Base-by-base conservation (phyloP, 2,329 filamentous ascomycete species). In the Penicillium psychrosexuale region DNA sequence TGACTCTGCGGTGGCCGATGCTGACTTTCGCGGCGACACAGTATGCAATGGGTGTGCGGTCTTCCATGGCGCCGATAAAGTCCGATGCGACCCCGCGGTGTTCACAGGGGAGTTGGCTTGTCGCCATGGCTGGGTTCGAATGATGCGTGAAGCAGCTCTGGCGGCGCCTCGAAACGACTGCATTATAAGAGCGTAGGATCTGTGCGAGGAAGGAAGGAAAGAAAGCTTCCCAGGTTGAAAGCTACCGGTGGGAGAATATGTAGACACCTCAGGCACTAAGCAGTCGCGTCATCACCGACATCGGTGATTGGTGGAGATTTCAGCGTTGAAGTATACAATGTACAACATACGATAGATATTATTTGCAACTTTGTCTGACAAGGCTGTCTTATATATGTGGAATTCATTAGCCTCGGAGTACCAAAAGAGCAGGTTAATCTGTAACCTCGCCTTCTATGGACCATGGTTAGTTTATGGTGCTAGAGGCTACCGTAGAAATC, bases 21-120 rank as follows among this genome's bases (percentile, higher is more conserved):
- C 61, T 33, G 61, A 60, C 38, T 58, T 58, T 39, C 62, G 63
- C 30, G 57, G 44, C 19, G 63, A 57, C 17, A 51, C 51, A n/a
- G 57, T 57, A 33, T 67, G 64, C 43, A 70, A 55, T 44, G 53
- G n/a, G 50, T 63, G 58, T 8, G 46, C n/a, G 15, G 19, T 53
- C 12, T 28, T 53, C 30, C 57, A 55, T 53, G 61, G 61, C 47
- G 56, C 59, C 53, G 60, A 58, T 39, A 61, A 55, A 31, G 56
- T 53, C 54, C 56, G 61, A 59, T 43, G 33, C 19, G 52, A 39
- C 27, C 56, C 40, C 36, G 53, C 45, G 27, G 57, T 13, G 46
- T 43, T 24, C 47, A 51, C 22, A 15, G 11, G 5, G 38, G 48
- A 34, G 9, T 46, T 47, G 11, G 22, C 57, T n/a, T 55, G 46